Conservation (phyloP, 2,329 filamentous ascomycete species). For the Mariannaea elegans region DNA sequence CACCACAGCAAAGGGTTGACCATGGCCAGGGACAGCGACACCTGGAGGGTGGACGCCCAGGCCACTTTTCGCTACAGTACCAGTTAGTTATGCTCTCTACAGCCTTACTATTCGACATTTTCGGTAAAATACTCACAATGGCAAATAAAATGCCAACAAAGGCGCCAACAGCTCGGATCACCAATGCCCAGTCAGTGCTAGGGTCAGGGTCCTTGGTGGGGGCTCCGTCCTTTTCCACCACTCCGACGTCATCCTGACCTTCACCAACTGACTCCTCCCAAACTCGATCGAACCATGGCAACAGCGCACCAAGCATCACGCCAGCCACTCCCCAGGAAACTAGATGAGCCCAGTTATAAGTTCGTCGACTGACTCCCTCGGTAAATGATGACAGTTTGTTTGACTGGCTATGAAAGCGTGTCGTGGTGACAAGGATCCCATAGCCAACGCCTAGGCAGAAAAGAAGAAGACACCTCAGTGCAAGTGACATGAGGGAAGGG, state of each 20-base stretch:
- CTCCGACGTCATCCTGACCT: constrained; percentile 42
- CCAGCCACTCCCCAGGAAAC: constrained; percentile 84
- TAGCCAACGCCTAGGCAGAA: constrained; percentile 85
- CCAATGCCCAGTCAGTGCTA: constrained; percentile 76
- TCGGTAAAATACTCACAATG: constrained; percentile 70
- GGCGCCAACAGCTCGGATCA: constrained; percentile 66
- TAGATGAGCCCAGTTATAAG: constrained; percentile 72
- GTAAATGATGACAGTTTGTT: constrained; percentile 70
- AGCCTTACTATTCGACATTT: neutral
- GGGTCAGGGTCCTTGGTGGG: constrained; percentile 46
- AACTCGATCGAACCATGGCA: constrained; percentile 85
- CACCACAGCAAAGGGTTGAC: constrained; percentile 97
- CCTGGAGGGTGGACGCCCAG: constrained; percentile 95
- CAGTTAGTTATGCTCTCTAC: constrained; percentile 25
- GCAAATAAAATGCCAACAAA: constrained; percentile 70
- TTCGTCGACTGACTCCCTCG: constrained; percentile 51
- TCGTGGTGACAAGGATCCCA: constrained; percentile 75
- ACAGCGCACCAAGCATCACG: constrained; percentile 77
- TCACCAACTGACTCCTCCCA: constrained; percentile 67
- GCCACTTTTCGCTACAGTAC: constrained; percentile 79
- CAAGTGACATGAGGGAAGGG: constrained; percentile 56
- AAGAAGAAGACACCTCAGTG: constrained; percentile 69
- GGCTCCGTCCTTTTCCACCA: constrained; percentile 40
- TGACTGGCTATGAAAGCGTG: constrained; percentile 75
- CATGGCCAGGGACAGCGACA: constrained; percentile 86